Base-by-base conservation (phyloP, 2,329 filamentous ascomycete genomes). In the Sarocladiaceae sp. region DNA sequence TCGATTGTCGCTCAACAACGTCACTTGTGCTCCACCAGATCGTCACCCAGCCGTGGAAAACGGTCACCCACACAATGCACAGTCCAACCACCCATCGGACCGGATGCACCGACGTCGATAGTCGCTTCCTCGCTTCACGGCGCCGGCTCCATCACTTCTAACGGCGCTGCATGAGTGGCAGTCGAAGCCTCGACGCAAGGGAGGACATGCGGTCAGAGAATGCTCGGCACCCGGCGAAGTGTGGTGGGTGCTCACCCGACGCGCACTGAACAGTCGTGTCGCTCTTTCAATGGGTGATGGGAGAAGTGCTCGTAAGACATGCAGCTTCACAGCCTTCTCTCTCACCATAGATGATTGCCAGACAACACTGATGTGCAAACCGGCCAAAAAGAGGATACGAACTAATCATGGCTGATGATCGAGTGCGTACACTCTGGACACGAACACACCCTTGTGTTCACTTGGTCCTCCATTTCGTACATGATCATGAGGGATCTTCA, bases 171-270 rank as follows among this genome's bases (percentile, higher is more conserved):
- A 44, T 44, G 40, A 20, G 26, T 28, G 44, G 25, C 44, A 29
- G 28, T 29, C 28, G 15, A 33, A 42, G 22, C 7, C 4, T 31
- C 26, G 25, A 29, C n/a, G 44, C 26, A 48, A 48, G 44, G 44
- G 44, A 48, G 44, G 26, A 48, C 28, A 48, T 48, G 44, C 44
- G 44, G 44, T 48, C 44, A 48, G 44, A 48, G 28, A 28, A 48
- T 22, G 8, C 15, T 48, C 28, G 26, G 44, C 44, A 48, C 3
- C 20, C 17, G n/a, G 22, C 4, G n/a, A 10, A 13, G 40, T 42
- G 22, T 29, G 44, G 44, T 22, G 44, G 40, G 17, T 26, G 4
- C n/a, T 12, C 15, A 23, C 8, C 7, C 10, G 15, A 12, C 40
- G 5, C 7, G n/a, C 44, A 33, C 8, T 10, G 29, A 33, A 8